Conservation (phyloP, 805 yeast genomes). For the Komagataella kurtzmanii region DNA sequence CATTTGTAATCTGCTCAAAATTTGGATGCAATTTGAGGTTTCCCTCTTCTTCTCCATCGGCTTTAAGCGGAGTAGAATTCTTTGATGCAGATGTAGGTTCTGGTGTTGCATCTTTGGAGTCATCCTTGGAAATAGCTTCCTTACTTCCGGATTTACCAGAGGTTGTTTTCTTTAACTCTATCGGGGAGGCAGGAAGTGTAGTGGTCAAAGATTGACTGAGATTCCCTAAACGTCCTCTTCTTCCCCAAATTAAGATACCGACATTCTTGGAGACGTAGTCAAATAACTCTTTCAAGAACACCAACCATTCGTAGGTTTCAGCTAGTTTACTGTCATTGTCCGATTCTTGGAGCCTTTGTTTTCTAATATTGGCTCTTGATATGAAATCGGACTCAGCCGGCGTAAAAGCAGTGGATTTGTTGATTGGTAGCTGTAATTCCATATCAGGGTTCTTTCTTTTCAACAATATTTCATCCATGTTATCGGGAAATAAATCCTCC, state of each 20-base stretch:
- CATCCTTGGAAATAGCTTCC: neutral
- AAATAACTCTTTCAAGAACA: constrained; percentile 64
- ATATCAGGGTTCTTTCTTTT: constrained; percentile 21
- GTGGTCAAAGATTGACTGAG: constrained; percentile 1
- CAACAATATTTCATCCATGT: constrained; percentile 36
- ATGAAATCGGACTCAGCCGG: constrained; percentile 76
- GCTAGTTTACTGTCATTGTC: constrained; percentile 37
- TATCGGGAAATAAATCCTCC: constrained; percentile 61
- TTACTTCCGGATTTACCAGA: neutral
- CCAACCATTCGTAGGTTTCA: constrained; percentile 76
- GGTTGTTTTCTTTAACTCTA: neutral
- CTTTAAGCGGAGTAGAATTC: neutral
- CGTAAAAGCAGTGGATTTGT: constrained; percentile 27
- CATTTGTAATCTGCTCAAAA: constrained; percentile 1
- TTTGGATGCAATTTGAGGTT: neutral
- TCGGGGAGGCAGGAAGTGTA: constrained; percentile 1
- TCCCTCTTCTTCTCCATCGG: neutral
- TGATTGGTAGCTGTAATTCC: constrained; percentile 17
- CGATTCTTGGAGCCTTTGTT: constrained; percentile 39
- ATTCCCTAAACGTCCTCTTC: constrained; percentile 16
- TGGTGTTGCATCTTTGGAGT: neutral
- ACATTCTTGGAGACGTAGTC: constrained; percentile 69
- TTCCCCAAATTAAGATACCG: constrained; percentile 63
- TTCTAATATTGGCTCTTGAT: constrained; percentile 58
- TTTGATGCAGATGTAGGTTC: neutral